Base-by-base conservation (phyloP, 805 yeast genomes). In the Candida incommunis region DNA sequence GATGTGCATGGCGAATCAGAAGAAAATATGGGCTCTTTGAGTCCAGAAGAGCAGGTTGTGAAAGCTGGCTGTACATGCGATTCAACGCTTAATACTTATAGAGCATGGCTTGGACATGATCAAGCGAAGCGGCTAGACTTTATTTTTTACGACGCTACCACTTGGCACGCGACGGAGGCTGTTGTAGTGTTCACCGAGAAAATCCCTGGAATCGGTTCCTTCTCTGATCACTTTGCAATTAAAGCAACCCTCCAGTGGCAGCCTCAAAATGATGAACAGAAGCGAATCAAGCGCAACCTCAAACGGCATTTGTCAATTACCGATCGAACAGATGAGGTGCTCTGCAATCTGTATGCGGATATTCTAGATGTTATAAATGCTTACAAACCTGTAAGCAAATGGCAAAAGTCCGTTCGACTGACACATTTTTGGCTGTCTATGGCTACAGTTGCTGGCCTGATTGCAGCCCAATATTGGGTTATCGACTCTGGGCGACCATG, bases 51-150 rank as follows among this genome's bases (percentile, higher is more conserved):
- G 20, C 97, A 92, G 59, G 70, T 92, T 34, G 59, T 57, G 4
- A 51, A 65, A 20, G 96, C 85, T 3, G 96, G 95, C 1, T 76
- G 82, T 3, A 92, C 98, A 0, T 87, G 97, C 61, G 95, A 92
- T 57, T 83, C 95, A 1, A 69, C 68, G 15, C 65, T 88, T 46
- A 90, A 92, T 57, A 83, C 96, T 2, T 92, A 95, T 95, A 71
- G 97, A 50, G 66, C 65, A 34, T 55, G 64, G 41, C 57, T 64
- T 49, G 62, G 63, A 20, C 68, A 71, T 0, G 69, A 72, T 43
- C 87, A 84, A 49, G 96, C 97, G 1, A 81, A 90, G 54, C 68
- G 98, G 37, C 68, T 92, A 43, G 98, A 92, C 57, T 92, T 90
- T 58, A 94, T 95, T 0, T 70, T 92, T 48, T 75, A 82, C 43